Evolutionary conservation across 75 land plant genomes (phyloP), one percentile per base, ranked within the genome.

Genomic region (Cupressus sempervirens): DNA sequence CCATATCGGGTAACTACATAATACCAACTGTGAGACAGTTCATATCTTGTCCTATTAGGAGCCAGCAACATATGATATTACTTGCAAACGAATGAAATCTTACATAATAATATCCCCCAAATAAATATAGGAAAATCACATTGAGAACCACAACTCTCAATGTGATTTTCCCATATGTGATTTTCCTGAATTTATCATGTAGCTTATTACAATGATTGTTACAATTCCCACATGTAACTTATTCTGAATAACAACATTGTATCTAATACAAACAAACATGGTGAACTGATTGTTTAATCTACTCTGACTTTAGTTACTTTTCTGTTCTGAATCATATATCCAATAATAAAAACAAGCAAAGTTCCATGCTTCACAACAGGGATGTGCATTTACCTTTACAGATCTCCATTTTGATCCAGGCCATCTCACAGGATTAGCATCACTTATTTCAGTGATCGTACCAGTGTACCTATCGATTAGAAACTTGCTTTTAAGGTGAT

Each of bases 401-500:
- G 91, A 94, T 79, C 94, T 90, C 99, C 99, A 97, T 80, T 92
- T 93, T 85, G 99, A 97, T 46, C 92, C 94, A 84, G 95, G 92
- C 99, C 99, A 97, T 74, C 94, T 91, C 36, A 88, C 81, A 73
- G 99, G 91, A 85, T 97, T 98, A 76, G 94, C 35, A 83, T 97
- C 99, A 74, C 94, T 85, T 41, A 96, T 86, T 46, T 96, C 98
- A 87, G 90, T 89, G 73, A 97, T 88, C 9, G 94, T 85, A 40
- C 99, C 99, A 85, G 91, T 94, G 84, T 87, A 91, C 87, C 95
- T 97, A 89, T 18, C 75, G 56, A 40, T 68, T 26, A 67, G n/a
- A 36, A 82, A 76, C 54, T 73, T 79, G 26, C 30, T n/a, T 85
- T 85, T 52, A 80, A 80, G 36, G 46, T 76, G 23, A 9, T 81